Evolutionary conservation across 2,329 filamentous ascomycete species (phyloP).

Genomic region (Grosmannia penicillata): DNA sequence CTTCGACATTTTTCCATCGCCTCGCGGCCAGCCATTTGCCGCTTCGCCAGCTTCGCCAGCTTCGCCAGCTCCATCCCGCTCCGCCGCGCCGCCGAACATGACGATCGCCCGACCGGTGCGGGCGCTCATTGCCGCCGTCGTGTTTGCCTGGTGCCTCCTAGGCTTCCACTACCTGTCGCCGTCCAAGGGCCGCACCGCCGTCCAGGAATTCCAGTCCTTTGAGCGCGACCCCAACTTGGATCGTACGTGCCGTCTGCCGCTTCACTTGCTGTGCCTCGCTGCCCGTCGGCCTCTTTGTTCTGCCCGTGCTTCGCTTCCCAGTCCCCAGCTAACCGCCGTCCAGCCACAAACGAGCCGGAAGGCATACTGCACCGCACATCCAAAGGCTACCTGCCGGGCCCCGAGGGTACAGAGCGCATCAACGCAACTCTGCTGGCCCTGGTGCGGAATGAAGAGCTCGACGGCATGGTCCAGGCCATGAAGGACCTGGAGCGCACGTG

Average conservation of each 20-base stretch:
- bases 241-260: conserved; percentile 38
- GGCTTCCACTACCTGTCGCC: conserved; percentile 59
- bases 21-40: background rate
- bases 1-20: background rate
- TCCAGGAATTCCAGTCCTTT: conserved; percentile 25
- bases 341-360: conserved; percentile 72
- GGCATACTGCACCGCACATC: conserved; percentile 60
- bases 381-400: conserved; percentile 63
- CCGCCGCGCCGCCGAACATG: conserved; percentile 35
- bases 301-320: background rate
- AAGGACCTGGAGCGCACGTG: conserved; percentile 81
- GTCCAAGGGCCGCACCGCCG: conserved; percentile 24
- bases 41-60: no score
- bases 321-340: background rate
- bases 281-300: no score
- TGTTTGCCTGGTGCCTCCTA: conserved; percentile 60
- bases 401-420: conserved; percentile 65
- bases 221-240: conserved; percentile 76
- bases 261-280: no score
- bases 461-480: conserved; percentile 79
- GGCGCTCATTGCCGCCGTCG: conserved; percentile 55
- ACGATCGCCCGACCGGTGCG: conserved; percentile 75
- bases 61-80: no score
- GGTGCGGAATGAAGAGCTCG: conserved; percentile 81
- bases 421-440: conserved; percentile 86